Evolutionary conservation across 257 asterid genomes (phyloP), one percentile per base, ranked within the genome.

Genomic region (Thymus quinquecostatus): DNA sequence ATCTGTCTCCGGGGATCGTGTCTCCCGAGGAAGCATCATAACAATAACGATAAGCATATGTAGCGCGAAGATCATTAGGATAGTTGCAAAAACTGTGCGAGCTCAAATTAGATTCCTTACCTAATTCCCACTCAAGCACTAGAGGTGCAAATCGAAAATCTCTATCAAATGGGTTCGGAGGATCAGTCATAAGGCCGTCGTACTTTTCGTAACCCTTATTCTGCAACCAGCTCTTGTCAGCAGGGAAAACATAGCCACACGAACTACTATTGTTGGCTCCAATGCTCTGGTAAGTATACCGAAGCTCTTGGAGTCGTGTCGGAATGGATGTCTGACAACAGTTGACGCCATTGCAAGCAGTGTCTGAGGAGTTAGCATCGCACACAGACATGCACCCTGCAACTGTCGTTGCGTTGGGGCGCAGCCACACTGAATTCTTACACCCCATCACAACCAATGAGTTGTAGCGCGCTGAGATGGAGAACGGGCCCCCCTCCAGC

Each of bases 51-150:
- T n/a, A n/a, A n/a, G n/a, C n/a, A n/a, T n/a, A n/a, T n/a, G n/a
- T n/a, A n/a, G n/a, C n/a, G n/a, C n/a, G n/a, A n/a, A n/a, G n/a
- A n/a, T n/a, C n/a, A n/a, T n/a, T n/a, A n/a, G n/a, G n/a, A 21
- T 21, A 21, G 21, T 21, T 21, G 13, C 59, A 50, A 36, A 10
- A 2, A 10, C 45, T n/a, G 3, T 10, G 0, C 1, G 5, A 10
- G 27, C 21, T 21, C 21, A 32, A 28, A 32, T 2, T 0, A 8
- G 3, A 1, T 10, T 0, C 7, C 34, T 3, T 48, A 2, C 43
- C 34, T 1, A 61, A 29, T 63, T 76, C 80, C 87, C 87, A 80
- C 33, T 77, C 87, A 54, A 82, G 84, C 32, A 74, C 79, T 43
- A 80, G 12, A 0, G 80, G 74, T 48, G 76, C 81, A 51, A 8